Evolutionary conservation across 257 asterid genomes (phyloP).

Genomic region (Parsonsia alboflavescens): DNA sequence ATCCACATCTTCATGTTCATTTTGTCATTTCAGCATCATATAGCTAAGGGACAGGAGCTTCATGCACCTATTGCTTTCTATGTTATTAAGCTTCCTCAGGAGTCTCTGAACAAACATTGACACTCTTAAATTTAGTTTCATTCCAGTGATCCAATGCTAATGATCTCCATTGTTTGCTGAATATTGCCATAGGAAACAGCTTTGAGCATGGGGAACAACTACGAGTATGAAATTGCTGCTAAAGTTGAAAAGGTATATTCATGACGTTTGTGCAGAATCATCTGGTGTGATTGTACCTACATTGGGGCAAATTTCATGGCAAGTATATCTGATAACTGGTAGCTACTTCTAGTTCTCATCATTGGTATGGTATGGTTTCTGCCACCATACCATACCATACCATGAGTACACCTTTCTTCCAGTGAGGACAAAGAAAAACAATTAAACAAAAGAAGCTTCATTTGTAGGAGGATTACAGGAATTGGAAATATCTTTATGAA

Average conservation of each 20-base stretch:
- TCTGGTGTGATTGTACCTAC: not conserved
- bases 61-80: not conserved
- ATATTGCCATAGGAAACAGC: conserved; percentile 48
- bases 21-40: not conserved
- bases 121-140: not conserved
- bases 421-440: not conserved
- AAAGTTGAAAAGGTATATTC: conserved; percentile 74
- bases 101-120: not conserved
- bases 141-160: not conserved
- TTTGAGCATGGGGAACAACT: conserved; percentile 90
- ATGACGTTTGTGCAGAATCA: not conserved
- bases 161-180: conserved; percentile 18
- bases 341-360: not conserved
- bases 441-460: not conserved
- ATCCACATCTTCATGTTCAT: not conserved
- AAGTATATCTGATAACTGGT: not conserved
- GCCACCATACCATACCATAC: not conserved
- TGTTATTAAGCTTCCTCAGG: not conserved
- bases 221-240: conserved; percentile 78
- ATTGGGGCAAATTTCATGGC: not conserved
- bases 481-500: not conserved
- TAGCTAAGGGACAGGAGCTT: not conserved
- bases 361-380: conserved; percentile 10
- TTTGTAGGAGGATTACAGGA: not conserved
- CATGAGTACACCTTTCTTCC: not conserved